Evolutionary conservation across 495 filamentous ascomycete genomes (phyloP), one percentile per base, ranked within the genome.

Genomic region (Neurospora intermedia): DNA sequence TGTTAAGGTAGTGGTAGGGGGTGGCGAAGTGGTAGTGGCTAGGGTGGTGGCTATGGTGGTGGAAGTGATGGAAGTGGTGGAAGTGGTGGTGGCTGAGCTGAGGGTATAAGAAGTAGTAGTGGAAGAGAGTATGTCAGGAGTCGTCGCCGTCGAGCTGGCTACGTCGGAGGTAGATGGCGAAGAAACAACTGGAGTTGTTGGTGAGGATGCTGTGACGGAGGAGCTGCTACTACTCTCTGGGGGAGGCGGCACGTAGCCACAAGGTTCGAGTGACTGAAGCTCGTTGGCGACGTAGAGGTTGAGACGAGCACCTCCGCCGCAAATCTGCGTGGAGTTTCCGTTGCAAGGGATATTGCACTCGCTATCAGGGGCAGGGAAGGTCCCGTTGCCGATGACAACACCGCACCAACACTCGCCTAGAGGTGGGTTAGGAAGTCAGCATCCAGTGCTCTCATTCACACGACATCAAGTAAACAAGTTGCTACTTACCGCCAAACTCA

Each of bases 341-440:
- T 83, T 82, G 81, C 87, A 89, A 10, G 80, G 54, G 73, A 85
- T 82, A 70, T 82, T 76, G 76, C 87, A 88, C 18, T 82, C 75
- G 3, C 69, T 72, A 3, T 83, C 73, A 11, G 83, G 76, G 1
- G 84, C 78, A 10, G 82, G 73, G 6, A 71, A 72, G 11, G 85
- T 87, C 70, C 84, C 83, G 73, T 86, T 87, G 35, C 82, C 85
- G 39, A 88, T 78, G 9, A 86, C 81, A 31, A 79, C 81, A 66
- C 83, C 83, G 76, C 86, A 86, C 69, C 75, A 85, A 75, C 83
- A 85, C 54, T 83, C 77, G 69, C 79, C 80, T 77, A 16, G 69
- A 59, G 18, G 71, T 75, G 69, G 20, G 70, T 75, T 13, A 78
- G 76, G 23, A 3, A 35, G 77, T 74, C n/a, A 79, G 71, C 23